Base-by-base conservation (phyloP, 208 protist genomes). In the Leishmania lainsoni region DNA sequence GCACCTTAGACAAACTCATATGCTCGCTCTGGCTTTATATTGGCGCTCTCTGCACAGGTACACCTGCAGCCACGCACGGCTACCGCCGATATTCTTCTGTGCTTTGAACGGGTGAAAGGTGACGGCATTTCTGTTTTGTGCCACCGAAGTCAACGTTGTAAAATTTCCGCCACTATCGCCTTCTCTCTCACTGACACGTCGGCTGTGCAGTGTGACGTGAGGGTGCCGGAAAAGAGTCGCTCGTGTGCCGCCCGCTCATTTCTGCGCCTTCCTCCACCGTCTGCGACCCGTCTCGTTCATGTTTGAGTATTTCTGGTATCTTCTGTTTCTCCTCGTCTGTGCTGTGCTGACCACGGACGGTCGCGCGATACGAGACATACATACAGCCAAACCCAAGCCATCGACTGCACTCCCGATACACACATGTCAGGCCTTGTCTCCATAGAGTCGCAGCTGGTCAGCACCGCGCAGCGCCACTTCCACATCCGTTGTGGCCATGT, bases 401-500 rank as follows among this genome's bases (percentile, higher is more conserved):
- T 39, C 48, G 5, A 9, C 14, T n/a, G 48, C 45, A 29, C 70
- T 3, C 49, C 10, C 5, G 54, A 35, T 9, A 45, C 35, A 35
- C 35, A 54, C 20, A 85, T 86, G 82, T 76, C 85, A 20, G 88
- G 90, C 48, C 81, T 93, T 71, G 86, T 96, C 0, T 94, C 92
- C 5, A 80, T 95, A 0, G 91, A 98, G 85, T 93, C 93, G 20
- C 93, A 95, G 75, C 81, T 98, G 20, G 79, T 89, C 79, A 96
- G 92, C 81, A 89, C 89, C 59, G 93, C 92, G n/a, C 92, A 96
- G 87, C 93, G 95, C n/a, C 91, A 97, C 80, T 81, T 98, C 51
- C 91, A 94, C 52, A 78, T 94, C 1, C 86, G 89, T 68, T 95
- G 94, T 86, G 90, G 91, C 39, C 72, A 84, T 35, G 83, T 95